Conservation (phyloP, 345 rosid genomes). For the Eucalyptus cloeziana region DNA sequence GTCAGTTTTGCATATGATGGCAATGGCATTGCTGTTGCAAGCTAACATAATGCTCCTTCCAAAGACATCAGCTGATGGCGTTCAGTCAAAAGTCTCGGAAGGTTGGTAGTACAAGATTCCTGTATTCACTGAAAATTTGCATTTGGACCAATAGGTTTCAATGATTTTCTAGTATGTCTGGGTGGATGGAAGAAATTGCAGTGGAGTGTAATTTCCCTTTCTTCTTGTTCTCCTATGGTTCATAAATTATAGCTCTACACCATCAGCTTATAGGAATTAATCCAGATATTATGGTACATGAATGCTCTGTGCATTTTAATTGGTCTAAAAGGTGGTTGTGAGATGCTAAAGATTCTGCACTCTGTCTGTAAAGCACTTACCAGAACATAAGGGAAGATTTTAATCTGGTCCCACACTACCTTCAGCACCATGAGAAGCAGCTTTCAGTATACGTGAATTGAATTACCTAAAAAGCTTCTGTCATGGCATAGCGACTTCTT, state of each 20-base stretch:
- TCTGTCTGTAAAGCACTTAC: neutral
- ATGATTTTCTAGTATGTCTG: neutral
- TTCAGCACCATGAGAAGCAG: neutral
- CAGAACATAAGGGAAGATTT: neutral
- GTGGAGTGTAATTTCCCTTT: neutral
- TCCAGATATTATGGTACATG: neutral
- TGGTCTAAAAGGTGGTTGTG: neutral
- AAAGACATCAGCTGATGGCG: constrained; percentile 63
- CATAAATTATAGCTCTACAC: neutral
- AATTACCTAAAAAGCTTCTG: neutral
- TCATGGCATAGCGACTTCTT: neutral
- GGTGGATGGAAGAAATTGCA: neutral
- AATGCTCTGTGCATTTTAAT: neutral
- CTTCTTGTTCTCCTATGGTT: neutral
- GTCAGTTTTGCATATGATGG: constrained; percentile 97
- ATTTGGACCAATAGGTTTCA: neutral
- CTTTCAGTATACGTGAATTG: neutral
- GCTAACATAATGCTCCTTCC: constrained; percentile 92
- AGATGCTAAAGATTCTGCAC: neutral
- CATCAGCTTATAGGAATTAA: neutral
- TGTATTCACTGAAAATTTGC: neutral
- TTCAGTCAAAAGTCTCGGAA: constrained; percentile 85
- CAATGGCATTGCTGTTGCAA: constrained; percentile 75
- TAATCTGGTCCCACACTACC: neutral
- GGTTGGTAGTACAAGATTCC: constrained; percentile 27